Percentiles rank a stretch among this genome's conserved stretches.
phyloP scores from a whole-genome alignment of 768 basidiomycete genomes.

The Amanita molliuscula region DNA sequence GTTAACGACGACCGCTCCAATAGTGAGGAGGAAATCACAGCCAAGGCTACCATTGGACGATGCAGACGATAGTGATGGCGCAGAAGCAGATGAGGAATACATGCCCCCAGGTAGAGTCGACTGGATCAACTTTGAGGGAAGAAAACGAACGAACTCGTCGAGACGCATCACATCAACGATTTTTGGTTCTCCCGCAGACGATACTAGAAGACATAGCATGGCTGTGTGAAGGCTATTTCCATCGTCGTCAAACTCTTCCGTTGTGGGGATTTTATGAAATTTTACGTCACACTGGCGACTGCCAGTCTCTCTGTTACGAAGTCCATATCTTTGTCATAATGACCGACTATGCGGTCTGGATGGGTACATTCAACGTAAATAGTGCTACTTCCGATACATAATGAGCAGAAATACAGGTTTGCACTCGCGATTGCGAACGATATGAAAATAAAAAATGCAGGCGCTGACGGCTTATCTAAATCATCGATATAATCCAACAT shows the following conservation, averaged over 20 bases:
- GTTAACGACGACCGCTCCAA: slow-evolving; percentile 22
- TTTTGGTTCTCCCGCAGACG: slow-evolving; percentile 25
- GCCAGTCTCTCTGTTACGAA: background rate
- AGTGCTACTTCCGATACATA: slow-evolving; percentile 1
- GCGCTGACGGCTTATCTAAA: background rate
- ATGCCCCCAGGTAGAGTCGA: slow-evolving; percentile 20
- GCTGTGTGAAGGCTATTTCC: slow-evolving; percentile 32
- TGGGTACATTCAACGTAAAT: slow-evolving; percentile 4
- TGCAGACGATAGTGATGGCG: slow-evolving; percentile 52
- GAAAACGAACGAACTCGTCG: slow-evolving; percentile 24
- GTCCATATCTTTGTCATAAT: background rate
- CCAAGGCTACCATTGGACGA: slow-evolving; percentile 28
- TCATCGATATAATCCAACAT: slow-evolving; percentile 38
- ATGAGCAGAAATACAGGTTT: background rate
- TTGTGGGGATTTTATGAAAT: background rate
- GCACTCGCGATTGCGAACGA: background rate
- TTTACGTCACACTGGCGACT: background rate
- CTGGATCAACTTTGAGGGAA: slow-evolving; percentile 49
- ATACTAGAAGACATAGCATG: slow-evolving; percentile 58
- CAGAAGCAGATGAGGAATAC: slow-evolving; percentile 64
- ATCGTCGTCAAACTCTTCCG: background rate
- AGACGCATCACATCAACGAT: slow-evolving; percentile 8
- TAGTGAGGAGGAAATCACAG: slow-evolving; percentile 40
- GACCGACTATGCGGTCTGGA: background rate
- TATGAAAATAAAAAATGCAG: background rate